Conservation (phyloP, 2,329 filamentous ascomycete species). For the Curvularia verruculosa region DNA sequence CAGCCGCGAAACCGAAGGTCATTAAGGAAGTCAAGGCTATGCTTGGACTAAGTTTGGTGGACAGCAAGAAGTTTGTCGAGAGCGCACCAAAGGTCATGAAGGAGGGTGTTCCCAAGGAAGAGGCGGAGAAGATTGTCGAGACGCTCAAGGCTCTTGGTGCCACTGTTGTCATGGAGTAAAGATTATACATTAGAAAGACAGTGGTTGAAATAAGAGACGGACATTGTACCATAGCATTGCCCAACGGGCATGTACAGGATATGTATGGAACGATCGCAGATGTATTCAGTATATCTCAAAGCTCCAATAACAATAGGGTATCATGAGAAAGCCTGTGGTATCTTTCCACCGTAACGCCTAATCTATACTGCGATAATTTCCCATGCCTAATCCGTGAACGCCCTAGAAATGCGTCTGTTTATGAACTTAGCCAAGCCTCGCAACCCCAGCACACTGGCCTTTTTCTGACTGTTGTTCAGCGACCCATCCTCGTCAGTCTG, state of each 20-base stretch:
- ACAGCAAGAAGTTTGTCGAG: slow-evolving; percentile 99
- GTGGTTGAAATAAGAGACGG: slow-evolving; percentile 10
- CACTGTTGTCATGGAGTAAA: slow-evolving; percentile 88
- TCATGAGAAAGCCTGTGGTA: slow-evolving; percentile 32
- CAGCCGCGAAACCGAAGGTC: slow-evolving; percentile 91
- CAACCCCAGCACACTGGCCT: not conserved
- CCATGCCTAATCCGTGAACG: slow-evolving; percentile 4
- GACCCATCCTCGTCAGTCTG: not conserved
- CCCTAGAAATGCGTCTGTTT: slow-evolving; percentile 4
- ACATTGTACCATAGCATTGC: slow-evolving; percentile 46
- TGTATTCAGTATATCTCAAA: slow-evolving; percentile 36
- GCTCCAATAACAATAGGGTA: slow-evolving; percentile 25
- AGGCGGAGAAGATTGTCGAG: slow-evolving; percentile 97
- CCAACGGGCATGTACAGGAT: slow-evolving; percentile 48
- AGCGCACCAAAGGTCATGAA: slow-evolving; percentile 98
- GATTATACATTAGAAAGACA: not conserved
- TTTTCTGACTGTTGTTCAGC: not conserved
- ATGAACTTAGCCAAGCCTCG: not conserved
- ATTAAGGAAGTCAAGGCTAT: slow-evolving; percentile 99
- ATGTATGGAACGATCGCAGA: slow-evolving; percentile 40
- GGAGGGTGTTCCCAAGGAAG: slow-evolving; percentile 98
- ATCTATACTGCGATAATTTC: slow-evolving; percentile 21
- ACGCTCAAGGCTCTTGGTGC: slow-evolving; percentile 92
- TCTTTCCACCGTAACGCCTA: slow-evolving; percentile 40
- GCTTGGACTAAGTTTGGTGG: slow-evolving; percentile 92